Percentiles rank a stretch among this genome's conserved stretches.
Evolutionary conservation across 2,329 filamentous ascomycete species (phyloP).

Genomic region (Microdochium bolleyi): DNA sequence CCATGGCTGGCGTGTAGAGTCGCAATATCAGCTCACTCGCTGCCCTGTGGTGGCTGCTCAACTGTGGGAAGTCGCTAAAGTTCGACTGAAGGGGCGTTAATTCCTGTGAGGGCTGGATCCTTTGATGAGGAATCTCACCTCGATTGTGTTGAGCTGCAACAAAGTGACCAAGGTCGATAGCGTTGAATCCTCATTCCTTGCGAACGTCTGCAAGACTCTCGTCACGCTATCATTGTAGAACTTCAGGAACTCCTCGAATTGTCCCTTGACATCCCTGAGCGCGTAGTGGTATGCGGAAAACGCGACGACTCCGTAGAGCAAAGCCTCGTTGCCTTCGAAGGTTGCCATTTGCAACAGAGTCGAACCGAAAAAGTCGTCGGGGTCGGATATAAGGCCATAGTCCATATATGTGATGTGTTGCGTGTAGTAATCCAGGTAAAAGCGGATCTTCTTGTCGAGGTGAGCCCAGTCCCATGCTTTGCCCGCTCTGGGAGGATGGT

Average conservation of each 20-base stretch:
- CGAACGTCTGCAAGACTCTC: constrained; percentile 63
- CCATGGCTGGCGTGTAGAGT: background rate
- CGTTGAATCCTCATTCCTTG: constrained; percentile 61
- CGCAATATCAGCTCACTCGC: constrained; percentile 74
- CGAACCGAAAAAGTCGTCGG: constrained; percentile 63
- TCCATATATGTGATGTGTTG: background rate
- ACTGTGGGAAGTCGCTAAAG: constrained; percentile 89
- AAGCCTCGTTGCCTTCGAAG: constrained; percentile 57
- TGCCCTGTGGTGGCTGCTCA: constrained; percentile 87
- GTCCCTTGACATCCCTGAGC: constrained; percentile 60
- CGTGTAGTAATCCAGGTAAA: background rate
- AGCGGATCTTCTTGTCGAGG: background rate
- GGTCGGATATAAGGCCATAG: constrained; percentile 8
- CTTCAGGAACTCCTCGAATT: constrained; percentile 72
- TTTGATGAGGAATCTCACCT: constrained; percentile 47
- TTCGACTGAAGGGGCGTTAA: constrained; percentile 58
- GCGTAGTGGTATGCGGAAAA: constrained; percentile 86
- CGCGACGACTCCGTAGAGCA: constrained; percentile 79
- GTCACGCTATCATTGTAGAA: constrained; percentile 89
- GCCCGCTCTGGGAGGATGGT: background rate
- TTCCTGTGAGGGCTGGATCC: constrained; percentile 3
- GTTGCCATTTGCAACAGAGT: constrained; percentile 66
- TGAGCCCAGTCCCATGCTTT: background rate
- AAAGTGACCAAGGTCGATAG: constrained; percentile 78
- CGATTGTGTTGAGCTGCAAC: constrained; percentile 84